Percentiles rank a stretch among this genome's conserved stretches.
Conservation (phyloP, 345 rosid genomes). For the Clarkia xantiana region DNA sequence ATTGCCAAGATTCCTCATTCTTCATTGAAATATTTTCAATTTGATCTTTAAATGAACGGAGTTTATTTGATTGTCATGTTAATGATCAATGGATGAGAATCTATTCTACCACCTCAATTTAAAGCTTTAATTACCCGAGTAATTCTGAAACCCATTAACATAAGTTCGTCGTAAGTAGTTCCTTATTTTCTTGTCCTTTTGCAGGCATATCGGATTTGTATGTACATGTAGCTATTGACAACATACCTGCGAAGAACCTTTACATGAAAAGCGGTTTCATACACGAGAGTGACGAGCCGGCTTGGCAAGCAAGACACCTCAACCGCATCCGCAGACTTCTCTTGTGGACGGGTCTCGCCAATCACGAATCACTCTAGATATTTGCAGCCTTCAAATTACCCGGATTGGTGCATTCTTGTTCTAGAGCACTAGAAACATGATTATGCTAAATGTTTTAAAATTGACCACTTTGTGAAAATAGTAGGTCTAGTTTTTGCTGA, state of each 20-base stretch:
- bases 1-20: no score
- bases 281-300: constrained; percentile 64
- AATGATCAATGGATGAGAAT: no score
- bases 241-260: constrained; percentile 69
- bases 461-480: no score
- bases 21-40: no score
- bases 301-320: constrained; percentile 88
- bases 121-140: no score
- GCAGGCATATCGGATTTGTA: constrained; percentile 81
- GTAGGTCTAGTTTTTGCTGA: no score
- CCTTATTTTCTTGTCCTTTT: neutral
- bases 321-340: constrained; percentile 66
- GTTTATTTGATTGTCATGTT: no score
- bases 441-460: no score
- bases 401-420: no score
- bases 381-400: neutral
- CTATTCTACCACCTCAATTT: no score
- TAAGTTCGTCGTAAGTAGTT: neutral
- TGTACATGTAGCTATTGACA: constrained; percentile 75
- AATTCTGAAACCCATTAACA: neutral
- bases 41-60: no score
- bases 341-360: constrained; percentile 47
- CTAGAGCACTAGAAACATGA: no score
- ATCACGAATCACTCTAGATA: constrained; percentile 9
- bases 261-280: constrained; percentile 66